These are phyloP conservation scores for Penicillium sp. DNA, from an alignment of 2,329 filamentous ascomycete genomes.

Conservation along the genomic window DNA sequence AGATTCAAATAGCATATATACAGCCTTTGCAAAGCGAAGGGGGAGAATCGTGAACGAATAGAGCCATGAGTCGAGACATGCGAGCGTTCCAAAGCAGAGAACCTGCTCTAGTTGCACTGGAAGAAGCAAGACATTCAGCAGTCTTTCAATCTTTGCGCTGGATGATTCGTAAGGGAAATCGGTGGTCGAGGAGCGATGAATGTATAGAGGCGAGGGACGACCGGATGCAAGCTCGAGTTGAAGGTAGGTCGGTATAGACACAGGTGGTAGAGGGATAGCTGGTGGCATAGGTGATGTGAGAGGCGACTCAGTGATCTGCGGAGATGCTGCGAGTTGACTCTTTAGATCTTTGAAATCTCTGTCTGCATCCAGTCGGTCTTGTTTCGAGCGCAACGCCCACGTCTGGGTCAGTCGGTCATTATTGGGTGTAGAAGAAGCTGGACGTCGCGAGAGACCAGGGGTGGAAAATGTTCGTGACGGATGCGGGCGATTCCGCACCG, in stretches of 20 bases:
- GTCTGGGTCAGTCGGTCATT: constrained; percentile 34
- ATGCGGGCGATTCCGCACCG: constrained; percentile 31
- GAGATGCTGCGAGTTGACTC: constrained; percentile 23
- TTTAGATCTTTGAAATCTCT: constrained; percentile 39
- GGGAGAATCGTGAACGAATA: constrained; percentile 96
- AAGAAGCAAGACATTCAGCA: constrained; percentile 83
- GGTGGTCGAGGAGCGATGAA: constrained; percentile 55
- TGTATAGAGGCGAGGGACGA: constrained; percentile 61
- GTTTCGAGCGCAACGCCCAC: constrained; percentile 35
- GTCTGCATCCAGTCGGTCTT: constrained; percentile 31
- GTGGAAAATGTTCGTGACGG: constrained; percentile 39
- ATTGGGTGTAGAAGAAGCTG: constrained; percentile 29
- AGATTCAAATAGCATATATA: constrained; percentile 73
- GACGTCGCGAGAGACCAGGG: constrained; percentile 32
- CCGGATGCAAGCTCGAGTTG: constrained; percentile 63
- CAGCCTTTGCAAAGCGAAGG: constrained; percentile 77
- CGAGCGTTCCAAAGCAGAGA: constrained; percentile 81
- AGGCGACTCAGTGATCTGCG: constrained; percentile 30
- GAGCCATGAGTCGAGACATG: constrained; percentile 93
- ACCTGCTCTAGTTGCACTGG: constrained; percentile 80
- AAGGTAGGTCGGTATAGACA: constrained; percentile 65
- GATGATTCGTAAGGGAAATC: constrained; percentile 87
- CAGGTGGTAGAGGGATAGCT: constrained; percentile 59
- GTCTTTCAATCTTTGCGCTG: constrained; percentile 83
- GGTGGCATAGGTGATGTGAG: constrained; percentile 50